Evolutionary conservation across 495 filamentous ascomycete genomes (phyloP).

Genomic region (Tuber microsphaerosporum): DNA sequence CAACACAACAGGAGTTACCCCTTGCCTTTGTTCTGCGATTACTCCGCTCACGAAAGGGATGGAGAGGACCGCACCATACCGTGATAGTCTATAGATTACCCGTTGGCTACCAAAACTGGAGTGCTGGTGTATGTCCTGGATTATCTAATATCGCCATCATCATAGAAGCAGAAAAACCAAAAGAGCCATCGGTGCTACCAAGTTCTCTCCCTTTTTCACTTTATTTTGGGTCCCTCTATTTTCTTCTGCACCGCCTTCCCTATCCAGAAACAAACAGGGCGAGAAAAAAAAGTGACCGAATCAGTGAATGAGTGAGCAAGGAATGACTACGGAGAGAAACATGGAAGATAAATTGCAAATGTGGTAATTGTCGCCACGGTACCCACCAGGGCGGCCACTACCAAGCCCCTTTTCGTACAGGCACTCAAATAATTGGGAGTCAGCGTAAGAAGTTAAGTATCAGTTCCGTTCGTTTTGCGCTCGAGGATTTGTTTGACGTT

Average conservation of each 20-base stretch:
- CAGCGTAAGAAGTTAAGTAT: background rate
- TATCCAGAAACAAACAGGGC: background rate
- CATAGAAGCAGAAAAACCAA: background rate
- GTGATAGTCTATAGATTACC: background rate
- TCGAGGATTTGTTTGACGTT: background rate
- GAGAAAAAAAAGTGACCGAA: background rate
- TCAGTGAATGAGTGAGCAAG: background rate
- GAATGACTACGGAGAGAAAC: slow-evolving; percentile 1
- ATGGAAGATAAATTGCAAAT: background rate
- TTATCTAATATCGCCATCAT: background rate
- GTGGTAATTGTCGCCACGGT: background rate
- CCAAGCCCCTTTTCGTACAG: background rate
- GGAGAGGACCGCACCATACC: background rate
- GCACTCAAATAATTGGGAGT: background rate
- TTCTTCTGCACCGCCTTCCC: background rate
- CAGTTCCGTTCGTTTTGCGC: background rate
- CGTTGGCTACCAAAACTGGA: background rate
- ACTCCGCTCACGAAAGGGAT: background rate
- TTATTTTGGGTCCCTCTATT: background rate
- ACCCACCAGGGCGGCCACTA: background rate
- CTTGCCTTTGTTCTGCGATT: background rate
- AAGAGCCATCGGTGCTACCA: background rate
- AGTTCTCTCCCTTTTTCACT: background rate
- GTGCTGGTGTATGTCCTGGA: background rate
- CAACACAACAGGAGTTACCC: background rate